phyloP scores from a whole-genome alignment of 1,284 basidiomycete genomes.

The Tausonia pullulans region DNA sequence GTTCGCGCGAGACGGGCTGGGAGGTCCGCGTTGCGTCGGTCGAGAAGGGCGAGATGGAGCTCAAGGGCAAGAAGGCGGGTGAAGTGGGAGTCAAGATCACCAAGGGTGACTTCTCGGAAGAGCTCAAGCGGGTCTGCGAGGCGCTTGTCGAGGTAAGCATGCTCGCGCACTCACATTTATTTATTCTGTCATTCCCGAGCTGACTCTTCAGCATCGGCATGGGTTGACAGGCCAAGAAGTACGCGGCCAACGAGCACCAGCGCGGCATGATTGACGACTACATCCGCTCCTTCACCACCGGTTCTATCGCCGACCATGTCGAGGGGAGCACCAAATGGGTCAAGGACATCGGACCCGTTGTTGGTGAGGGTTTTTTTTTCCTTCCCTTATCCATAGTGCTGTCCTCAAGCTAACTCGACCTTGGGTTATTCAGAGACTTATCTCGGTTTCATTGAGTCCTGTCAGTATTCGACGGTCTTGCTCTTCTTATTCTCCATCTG shows the following conservation, averaged over 20 bases:
- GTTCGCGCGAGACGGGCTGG: conserved; percentile 39
- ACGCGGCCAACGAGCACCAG: conserved; percentile 60
- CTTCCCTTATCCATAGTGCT: background rate
- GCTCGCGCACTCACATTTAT: conserved; percentile 9
- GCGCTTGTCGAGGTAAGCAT: conserved; percentile 49
- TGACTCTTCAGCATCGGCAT: background rate
- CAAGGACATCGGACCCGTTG: conserved; percentile 70
- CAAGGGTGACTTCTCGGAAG: conserved; percentile 40
- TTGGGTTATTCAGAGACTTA: conserved; percentile 12
- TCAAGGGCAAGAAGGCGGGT: background rate
- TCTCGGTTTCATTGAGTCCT: conserved; percentile 44
- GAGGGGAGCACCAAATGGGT: conserved; percentile 67
- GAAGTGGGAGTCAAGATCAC: background rate
- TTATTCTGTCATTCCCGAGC: background rate
- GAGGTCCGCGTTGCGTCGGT: conserved; percentile 58
- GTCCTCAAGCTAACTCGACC: background rate
- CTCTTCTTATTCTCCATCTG: too few relatives aligned
- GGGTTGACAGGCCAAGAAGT: conserved; percentile 51
- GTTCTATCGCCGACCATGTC: conserved; percentile 65
- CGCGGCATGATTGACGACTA: conserved; percentile 62
- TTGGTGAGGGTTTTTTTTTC: conserved; percentile 36
- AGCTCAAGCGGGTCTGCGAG: conserved; percentile 45
- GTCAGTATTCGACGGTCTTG: background rate
- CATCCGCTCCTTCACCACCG: conserved; percentile 63
- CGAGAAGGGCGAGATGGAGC: conserved; percentile 31